Evolutionary conservation across 2,329 filamentous ascomycete species (phyloP), one percentile per base, ranked within the genome.

Genomic region (Cladosporium sphaerospermum): DNA sequence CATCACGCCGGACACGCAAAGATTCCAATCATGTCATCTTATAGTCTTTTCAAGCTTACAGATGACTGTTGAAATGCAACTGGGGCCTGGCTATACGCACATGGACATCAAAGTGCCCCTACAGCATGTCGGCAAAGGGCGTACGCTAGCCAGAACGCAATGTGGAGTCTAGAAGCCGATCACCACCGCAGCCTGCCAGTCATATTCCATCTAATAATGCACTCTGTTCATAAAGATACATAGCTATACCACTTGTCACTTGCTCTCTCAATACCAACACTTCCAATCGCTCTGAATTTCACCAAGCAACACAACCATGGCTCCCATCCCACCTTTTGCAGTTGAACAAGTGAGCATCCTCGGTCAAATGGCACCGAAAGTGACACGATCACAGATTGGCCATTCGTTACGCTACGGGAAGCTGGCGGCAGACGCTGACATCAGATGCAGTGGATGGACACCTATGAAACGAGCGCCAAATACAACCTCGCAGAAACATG

Each of bases 401-500:
- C n/a, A 14, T 14, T 39, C n/a, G 23, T 28, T 28, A 28, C 7
- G 23, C 23, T 7, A 28, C 23, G 23, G 23, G 23, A 28, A 28
- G 23, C 23, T 28, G 23, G 23, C 23, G 7, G 23, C 23, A 28
- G 4, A 7, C n/a, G 5, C 47, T 51, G 19, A 51, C 18, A 28
- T 13, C 7, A 18, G 4, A 11, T 4, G 4, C 56, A 81, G 78
- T 81, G 78, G 78, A 79, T 81, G 77, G 77, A 81, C 64, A 68
- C 73, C 51, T 72, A 79, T 61, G 77, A 80, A 59, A 72, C 69
- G 1, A 71, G 70, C 28, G 74, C 74, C 56, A 79, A 78, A 54
- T 78, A 78, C 67, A 91, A 95, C 67, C 79, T 92, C 45, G 85
- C 87, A 54, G 88, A 92, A 69, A 92, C 88, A 1, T 92, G 88